Conservation (phyloP, 1,284 basidiomycete species). For the Acaromyces ingoldii region DNA sequence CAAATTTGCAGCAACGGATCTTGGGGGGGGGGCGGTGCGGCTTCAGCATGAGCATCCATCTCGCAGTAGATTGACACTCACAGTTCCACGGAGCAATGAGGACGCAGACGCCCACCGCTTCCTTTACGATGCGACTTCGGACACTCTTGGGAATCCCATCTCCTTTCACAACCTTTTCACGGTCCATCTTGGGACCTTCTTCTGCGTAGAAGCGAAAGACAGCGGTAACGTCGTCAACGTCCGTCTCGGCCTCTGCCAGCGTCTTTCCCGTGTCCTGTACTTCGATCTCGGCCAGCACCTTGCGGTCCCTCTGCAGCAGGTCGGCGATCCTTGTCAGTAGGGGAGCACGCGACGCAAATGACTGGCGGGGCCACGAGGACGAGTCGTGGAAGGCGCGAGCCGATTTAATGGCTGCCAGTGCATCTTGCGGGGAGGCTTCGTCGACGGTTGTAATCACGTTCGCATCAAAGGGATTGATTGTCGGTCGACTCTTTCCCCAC, state of each 20-base stretch:
- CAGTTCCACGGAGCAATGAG: slow-evolving; percentile 51
- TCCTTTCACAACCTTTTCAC: slow-evolving; percentile 30
- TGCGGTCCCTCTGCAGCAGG: slow-evolving; percentile 41
- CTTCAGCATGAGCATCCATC: neutral
- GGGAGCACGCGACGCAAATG: slow-evolving; percentile 24
- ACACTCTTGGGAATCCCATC: slow-evolving; percentile 42
- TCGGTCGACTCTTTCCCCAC: slow-evolving; percentile 33
- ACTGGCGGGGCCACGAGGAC: slow-evolving; percentile 33
- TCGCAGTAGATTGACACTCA: slow-evolving; percentile 2
- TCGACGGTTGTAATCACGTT: slow-evolving; percentile 36
- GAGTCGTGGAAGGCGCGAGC: slow-evolving; percentile 37
- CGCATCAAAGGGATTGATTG: slow-evolving; percentile 44
- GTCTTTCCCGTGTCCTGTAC: slow-evolving; percentile 50
- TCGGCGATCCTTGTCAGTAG: slow-evolving; percentile 37
- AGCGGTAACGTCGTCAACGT: slow-evolving; percentile 49
- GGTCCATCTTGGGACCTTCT: slow-evolving; percentile 43
- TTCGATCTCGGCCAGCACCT: slow-evolving; percentile 40
- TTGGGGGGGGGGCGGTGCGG: neutral
- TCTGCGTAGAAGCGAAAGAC: slow-evolving; percentile 49
- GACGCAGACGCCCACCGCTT: slow-evolving; percentile 49
- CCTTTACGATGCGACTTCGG: slow-evolving; percentile 32
- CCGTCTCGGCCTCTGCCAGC: slow-evolving; percentile 39
- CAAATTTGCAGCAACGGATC: slow-evolving; percentile 46
- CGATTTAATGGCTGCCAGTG: slow-evolving; percentile 32
- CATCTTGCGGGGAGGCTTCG: slow-evolving; percentile 42